phyloP scores from a whole-genome alignment of 2,329 filamentous ascomycete species.

The Botryotinia calthae region DNA sequence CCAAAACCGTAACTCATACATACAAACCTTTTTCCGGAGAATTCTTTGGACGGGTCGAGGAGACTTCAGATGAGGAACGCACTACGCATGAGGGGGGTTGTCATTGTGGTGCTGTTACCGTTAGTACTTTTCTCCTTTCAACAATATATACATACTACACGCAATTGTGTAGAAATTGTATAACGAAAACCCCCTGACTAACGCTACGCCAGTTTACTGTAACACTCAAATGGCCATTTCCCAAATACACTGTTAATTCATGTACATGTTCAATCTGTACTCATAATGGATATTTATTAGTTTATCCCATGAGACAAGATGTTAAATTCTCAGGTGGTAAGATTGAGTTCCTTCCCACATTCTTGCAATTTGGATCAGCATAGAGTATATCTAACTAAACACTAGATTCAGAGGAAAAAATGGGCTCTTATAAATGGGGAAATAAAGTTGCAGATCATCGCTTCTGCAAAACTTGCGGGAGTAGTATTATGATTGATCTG shows the following conservation, averaged over 20 bases:
- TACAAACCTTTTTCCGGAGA: constrained; percentile 17
- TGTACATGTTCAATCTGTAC: constrained; percentile 67
- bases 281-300: constrained; percentile 48
- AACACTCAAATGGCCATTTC: constrained; percentile 47
- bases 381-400: not conserved
- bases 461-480: constrained; percentile 32
- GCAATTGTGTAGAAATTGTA: not conserved
- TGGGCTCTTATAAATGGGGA: constrained; percentile 24
- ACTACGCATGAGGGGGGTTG: constrained; percentile 53
- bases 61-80: constrained; percentile 23
- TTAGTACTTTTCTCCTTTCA: not conserved
- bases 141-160: not conserved
- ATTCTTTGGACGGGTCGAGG: constrained; percentile 17
- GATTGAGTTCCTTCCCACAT: not conserved
- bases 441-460: constrained; percentile 24
- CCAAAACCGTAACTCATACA: constrained; percentile 1
- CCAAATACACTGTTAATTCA: constrained; percentile 50
- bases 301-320: constrained; percentile 33
- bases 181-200: not conserved
- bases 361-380: too few species aligned
- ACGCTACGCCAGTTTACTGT: constrained; percentile 44
- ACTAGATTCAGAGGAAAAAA: constrained; percentile 16
- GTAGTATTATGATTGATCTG: constrained; percentile 30
- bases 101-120: constrained; percentile 50
- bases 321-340: constrained; percentile 25